Percentiles rank a stretch among this genome's conserved stretches.
Evolutionary conservation across 805 yeast species (phyloP).

Genomic region (Clavispora fructus): DNA sequence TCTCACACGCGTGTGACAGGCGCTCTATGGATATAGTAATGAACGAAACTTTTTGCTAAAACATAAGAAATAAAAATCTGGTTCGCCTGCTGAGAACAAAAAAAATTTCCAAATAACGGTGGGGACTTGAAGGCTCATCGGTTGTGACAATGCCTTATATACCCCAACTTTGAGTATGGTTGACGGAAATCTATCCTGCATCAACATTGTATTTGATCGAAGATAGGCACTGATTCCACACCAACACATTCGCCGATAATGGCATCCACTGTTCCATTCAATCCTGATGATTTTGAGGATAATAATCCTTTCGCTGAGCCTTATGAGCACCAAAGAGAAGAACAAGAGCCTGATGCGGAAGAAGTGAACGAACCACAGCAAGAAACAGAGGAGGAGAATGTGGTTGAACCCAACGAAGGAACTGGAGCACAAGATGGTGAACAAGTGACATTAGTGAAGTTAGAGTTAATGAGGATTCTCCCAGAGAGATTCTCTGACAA

Average conservation of each 20-base stretch:
- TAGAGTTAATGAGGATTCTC: conserved; percentile 40
- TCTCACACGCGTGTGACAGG: background rate
- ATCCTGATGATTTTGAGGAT: conserved; percentile 42
- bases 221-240: background rate
- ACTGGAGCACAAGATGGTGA: background rate
- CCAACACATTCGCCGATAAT: conserved; percentile 14
- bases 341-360: background rate
- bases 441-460: conserved; percentile 22
- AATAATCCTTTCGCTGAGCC: conserved; percentile 41
- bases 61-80: too few species aligned
- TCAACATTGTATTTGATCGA: background rate
- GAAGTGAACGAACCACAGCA: conserved; percentile 13
- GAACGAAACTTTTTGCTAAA: background rate
- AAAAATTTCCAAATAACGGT: too few species aligned
- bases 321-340: conserved; percentile 7
- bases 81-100: too few species aligned
- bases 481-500: conserved; percentile 47
- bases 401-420: background rate
- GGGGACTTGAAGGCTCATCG: too few species aligned
- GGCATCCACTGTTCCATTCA: conserved; percentile 42
- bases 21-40: background rate
- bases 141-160: too few species aligned
- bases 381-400: conserved; percentile 8
- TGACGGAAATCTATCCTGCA: background rate
- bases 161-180: too few species aligned